phyloP scores from a whole-genome alignment of 1,139 yeast species.

The Kodamaea fungicola region DNA sequence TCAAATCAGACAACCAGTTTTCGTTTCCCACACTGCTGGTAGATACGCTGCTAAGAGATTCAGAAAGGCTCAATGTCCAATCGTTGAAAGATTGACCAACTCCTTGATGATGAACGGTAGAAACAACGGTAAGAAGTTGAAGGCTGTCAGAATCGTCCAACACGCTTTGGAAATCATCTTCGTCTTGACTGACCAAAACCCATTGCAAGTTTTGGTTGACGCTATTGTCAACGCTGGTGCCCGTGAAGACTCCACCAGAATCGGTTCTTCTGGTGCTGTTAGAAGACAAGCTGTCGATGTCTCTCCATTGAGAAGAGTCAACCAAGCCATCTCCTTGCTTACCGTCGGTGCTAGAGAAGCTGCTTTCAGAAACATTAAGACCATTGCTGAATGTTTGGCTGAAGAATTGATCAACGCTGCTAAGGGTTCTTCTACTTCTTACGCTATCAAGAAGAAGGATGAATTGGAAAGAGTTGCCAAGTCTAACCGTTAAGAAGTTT shows the following conservation, averaged over 20 bases:
- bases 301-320: constrained; percentile 99
- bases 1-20: constrained; percentile 96
- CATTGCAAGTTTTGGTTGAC: constrained; percentile 98
- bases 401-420: constrained; percentile 99
- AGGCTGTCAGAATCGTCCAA: constrained; percentile 99
- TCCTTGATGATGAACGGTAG: constrained; percentile 99
- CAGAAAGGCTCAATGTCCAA: constrained; percentile 99
- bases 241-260: constrained; percentile 99
- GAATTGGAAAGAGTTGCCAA: constrained; percentile 99
- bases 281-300: constrained; percentile 99
- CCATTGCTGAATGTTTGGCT: constrained; percentile 99
- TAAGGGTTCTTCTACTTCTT: constrained; percentile 99
- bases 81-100: constrained; percentile 99
- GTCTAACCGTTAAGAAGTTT: constrained; percentile 88
- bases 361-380: constrained; percentile 99
- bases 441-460: constrained; percentile 99
- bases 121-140: constrained; percentile 99
- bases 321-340: constrained; percentile 97
- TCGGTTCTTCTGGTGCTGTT: constrained; percentile 99
- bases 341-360: constrained; percentile 99
- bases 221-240: constrained; percentile 99
- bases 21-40: constrained; percentile 99
- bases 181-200: constrained; percentile 99
- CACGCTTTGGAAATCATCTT: constrained; percentile 97
- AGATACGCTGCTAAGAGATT: constrained; percentile 99